These are phyloP conservation scores for Cordia subcordata DNA, from an alignment of 257 asterid species.

Conservation along the genomic window DNA sequence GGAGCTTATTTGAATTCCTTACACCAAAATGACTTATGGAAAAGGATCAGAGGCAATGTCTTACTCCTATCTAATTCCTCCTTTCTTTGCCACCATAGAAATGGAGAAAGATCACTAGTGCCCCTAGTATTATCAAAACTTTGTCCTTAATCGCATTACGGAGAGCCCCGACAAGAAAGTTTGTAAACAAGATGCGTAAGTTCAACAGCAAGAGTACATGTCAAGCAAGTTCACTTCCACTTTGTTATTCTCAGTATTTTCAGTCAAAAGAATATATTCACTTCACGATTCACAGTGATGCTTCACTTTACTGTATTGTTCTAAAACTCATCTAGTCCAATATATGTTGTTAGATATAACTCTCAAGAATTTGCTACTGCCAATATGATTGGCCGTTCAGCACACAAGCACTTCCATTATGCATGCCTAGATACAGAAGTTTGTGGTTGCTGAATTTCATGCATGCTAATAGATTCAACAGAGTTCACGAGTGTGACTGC, in stretches of 20 bases:
- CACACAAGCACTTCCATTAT: neutral
- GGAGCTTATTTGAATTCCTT: too few relatives aligned
- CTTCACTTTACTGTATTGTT: neutral
- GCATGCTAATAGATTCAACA: neutral
- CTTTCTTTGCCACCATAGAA: too few relatives aligned
- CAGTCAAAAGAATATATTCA: neutral
- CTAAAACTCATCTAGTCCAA: neutral
- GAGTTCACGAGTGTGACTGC: conserved; percentile 21
- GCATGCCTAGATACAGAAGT: neutral
- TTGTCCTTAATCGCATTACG: too few relatives aligned
- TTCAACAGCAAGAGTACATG: too few relatives aligned
- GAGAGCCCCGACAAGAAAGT: too few relatives aligned
- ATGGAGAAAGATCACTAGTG: too few relatives aligned
- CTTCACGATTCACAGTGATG: neutral
- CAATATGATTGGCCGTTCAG: neutral
- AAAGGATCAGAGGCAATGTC: too few relatives aligned
- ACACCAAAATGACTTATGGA: too few relatives aligned
- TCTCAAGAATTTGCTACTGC: neutral
- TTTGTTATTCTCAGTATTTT: too few relatives aligned
- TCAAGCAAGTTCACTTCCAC: neutral
- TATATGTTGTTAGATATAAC: neutral
- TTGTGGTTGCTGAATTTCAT: neutral
- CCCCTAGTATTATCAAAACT: too few relatives aligned
- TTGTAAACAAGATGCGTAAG: too few relatives aligned
- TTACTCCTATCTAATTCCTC: too few relatives aligned